Conservation (phyloP, 2,329 filamentous ascomycete species). For the Colletotrichum aenigma region DNA sequence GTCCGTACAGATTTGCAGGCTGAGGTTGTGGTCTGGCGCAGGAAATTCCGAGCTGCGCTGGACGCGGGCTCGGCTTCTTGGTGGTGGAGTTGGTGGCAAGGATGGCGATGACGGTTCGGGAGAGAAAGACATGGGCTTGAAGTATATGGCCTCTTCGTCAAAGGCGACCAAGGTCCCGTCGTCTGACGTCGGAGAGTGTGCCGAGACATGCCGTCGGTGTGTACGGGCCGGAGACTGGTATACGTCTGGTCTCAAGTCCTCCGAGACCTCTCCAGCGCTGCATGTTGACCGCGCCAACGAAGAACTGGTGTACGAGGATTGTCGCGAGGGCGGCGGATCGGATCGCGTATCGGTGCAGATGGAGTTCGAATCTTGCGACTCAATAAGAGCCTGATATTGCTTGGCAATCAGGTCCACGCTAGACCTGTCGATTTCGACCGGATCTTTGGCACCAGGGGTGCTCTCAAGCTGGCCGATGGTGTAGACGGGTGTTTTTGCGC, state of each 20-base stretch:
- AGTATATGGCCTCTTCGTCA: conserved; percentile 51
- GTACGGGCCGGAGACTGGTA: background rate
- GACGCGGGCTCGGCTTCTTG: conserved; percentile 19
- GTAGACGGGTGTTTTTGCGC: conserved; percentile 56
- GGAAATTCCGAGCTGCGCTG: background rate
- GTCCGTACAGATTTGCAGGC: conserved; percentile 55
- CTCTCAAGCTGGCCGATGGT: conserved; percentile 54
- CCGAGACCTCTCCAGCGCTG: background rate
- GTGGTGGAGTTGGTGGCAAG: conserved; percentile 30
- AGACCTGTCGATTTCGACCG: conserved; percentile 35
- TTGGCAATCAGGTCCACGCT: conserved; percentile 55
- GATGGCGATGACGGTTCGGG: conserved; percentile 35
- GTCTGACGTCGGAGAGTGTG: conserved; percentile 42
- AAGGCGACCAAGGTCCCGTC: conserved; percentile 51
- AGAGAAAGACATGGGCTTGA: conserved; percentile 48
- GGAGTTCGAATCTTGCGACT: conserved; percentile 40
- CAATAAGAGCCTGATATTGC: conserved; percentile 53
- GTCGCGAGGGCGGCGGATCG: conserved; percentile 26
- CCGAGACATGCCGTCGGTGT: background rate
- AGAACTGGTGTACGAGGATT: background rate
- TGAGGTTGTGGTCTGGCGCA: conserved; percentile 35
- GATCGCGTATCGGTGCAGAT: conserved; percentile 30
- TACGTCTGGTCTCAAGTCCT: background rate
- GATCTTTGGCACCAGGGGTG: conserved; percentile 25
- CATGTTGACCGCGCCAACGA: background rate